phyloP scores from a whole-genome alignment of 2,329 filamentous ascomycete species.

The Ascosphaera acerosa region DNA sequence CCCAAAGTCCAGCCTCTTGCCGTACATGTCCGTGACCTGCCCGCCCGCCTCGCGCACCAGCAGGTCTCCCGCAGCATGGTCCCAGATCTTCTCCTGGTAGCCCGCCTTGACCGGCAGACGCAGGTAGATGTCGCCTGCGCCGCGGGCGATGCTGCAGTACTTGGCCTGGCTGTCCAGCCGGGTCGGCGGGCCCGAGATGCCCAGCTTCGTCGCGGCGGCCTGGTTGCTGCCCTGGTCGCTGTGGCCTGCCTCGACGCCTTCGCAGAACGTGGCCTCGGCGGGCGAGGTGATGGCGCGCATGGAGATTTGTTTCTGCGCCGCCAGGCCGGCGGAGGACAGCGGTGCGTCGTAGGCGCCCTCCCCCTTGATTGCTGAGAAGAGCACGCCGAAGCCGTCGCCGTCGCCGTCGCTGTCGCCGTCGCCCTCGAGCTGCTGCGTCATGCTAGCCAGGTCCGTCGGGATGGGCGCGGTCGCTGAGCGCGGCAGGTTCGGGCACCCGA shows the following conservation, averaged over 20 bases:
- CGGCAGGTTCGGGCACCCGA: constrained; percentile 88
- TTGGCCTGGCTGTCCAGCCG: constrained; percentile 97
- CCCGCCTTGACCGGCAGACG: constrained; percentile 60
- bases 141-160: constrained; percentile 83
- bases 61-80: constrained; percentile 84
- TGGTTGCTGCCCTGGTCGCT: constrained; percentile 74
- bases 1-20: constrained; percentile 65
- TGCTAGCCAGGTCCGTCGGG: constrained; percentile 43
- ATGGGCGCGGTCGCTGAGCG: constrained; percentile 53
- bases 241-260: constrained; percentile 84
- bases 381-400: no score
- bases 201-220: constrained; percentile 56
- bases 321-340: constrained; percentile 27
- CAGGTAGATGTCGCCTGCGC: constrained; percentile 84
- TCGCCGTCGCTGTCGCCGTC: constrained; percentile 44
- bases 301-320: constrained; percentile 35
- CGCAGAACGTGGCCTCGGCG: constrained; percentile 69
- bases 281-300: constrained; percentile 61
- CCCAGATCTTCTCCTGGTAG: constrained; percentile 99
- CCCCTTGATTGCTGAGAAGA: constrained; percentile 64
- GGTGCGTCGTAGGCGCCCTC: constrained; percentile 60
- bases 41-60: constrained; percentile 89
- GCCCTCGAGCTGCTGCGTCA: constrained; percentile 51
- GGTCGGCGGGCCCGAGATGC: constrained; percentile 71
- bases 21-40: constrained; percentile 67